Conservation (phyloP, 108 stramenopile species). For the Fragilaria radians region DNA sequence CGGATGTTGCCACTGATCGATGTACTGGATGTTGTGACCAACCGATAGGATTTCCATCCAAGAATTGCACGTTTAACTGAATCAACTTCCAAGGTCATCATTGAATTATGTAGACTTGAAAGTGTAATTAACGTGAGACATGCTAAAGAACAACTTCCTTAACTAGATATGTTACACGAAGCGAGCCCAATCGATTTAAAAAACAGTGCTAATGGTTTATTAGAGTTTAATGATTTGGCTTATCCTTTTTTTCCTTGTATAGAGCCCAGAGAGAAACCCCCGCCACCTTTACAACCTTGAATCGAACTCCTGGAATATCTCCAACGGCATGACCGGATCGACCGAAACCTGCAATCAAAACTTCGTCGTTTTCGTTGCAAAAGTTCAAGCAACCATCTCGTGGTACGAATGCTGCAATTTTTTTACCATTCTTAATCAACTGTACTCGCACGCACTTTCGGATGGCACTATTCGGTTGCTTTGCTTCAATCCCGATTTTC, state of each 20-base stretch:
- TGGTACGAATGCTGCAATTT: slow-evolving; percentile 99
- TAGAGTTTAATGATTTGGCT: slow-evolving; percentile 92
- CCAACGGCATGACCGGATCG: slow-evolving; percentile 99
- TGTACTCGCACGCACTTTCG: slow-evolving; percentile 99
- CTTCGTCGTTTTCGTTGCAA: slow-evolving; percentile 99
- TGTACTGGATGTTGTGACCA: too few relatives aligned
- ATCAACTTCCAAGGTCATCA: too few relatives aligned
- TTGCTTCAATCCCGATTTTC: slow-evolving; percentile 99
- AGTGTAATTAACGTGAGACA: too few relatives aligned
- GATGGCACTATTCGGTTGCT: slow-evolving; percentile 99
- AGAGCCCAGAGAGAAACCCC: slow-evolving; percentile 98
- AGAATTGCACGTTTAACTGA: too few relatives aligned
- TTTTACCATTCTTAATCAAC: slow-evolving; percentile 99
- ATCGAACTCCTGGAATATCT: slow-evolving; percentile 99
- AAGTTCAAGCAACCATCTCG: slow-evolving; percentile 99
- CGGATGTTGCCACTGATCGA: too few relatives aligned
- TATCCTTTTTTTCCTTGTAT: slow-evolving; percentile 99
- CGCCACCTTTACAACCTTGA: slow-evolving; percentile 99
- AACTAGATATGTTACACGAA: too few relatives aligned
- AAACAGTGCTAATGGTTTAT: slow-evolving; percentile 9
- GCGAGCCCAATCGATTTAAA: too few relatives aligned
- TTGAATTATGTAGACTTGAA: too few relatives aligned
- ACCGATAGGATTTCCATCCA: too few relatives aligned
- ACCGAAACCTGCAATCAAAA: slow-evolving; percentile 99
- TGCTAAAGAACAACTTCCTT: too few relatives aligned